Conservation (phyloP, 2,329 filamentous ascomycete genomes). For the Didymella keratinophila region DNA sequence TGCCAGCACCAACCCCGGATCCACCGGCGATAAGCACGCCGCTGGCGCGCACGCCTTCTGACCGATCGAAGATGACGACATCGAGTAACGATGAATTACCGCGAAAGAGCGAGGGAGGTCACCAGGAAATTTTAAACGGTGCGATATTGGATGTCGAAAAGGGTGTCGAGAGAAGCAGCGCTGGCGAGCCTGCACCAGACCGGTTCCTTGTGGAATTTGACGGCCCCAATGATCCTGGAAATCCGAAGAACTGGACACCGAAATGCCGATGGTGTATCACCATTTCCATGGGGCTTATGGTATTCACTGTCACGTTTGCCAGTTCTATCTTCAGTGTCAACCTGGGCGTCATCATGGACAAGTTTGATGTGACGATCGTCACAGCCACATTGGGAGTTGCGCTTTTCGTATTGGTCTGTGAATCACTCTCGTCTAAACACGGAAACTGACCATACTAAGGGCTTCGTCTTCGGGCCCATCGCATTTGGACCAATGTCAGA, state of each 20-base stretch:
- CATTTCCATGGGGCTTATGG: conserved; percentile 63
- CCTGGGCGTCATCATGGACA: conserved; percentile 59
- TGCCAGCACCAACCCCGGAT: neutral
- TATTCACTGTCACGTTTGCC: conserved; percentile 56
- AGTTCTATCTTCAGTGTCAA: conserved; percentile 68
- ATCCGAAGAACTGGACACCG: conserved; percentile 73
- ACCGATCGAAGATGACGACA: conserved; percentile 9
- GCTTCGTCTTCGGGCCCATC: conserved; percentile 59
- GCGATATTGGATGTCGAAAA: conserved; percentile 11
- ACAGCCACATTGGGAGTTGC: conserved; percentile 59
- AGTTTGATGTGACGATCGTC: conserved; percentile 57
- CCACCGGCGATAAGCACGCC: conserved; percentile 1
- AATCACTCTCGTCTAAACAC: neutral
- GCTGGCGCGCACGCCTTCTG: conserved; percentile 9
- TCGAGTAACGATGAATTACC: conserved; percentile 4
- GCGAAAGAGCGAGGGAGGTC: conserved; percentile 19
- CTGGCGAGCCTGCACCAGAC: conserved; percentile 1
- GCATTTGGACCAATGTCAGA: conserved; percentile 61
- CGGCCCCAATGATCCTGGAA: conserved; percentile 73
- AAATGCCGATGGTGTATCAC: conserved; percentile 74
- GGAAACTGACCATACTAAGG: conserved; percentile 34
- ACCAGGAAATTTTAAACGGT: conserved; percentile 1
- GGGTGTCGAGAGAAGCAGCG: neutral
- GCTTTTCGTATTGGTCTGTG: conserved; percentile 53
- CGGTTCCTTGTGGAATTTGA: conserved; percentile 72